Evolutionary conservation across 2,329 filamentous ascomycete genomes (phyloP), one percentile per base, ranked within the genome.

Genomic region (Sporothrix luriei): DNA sequence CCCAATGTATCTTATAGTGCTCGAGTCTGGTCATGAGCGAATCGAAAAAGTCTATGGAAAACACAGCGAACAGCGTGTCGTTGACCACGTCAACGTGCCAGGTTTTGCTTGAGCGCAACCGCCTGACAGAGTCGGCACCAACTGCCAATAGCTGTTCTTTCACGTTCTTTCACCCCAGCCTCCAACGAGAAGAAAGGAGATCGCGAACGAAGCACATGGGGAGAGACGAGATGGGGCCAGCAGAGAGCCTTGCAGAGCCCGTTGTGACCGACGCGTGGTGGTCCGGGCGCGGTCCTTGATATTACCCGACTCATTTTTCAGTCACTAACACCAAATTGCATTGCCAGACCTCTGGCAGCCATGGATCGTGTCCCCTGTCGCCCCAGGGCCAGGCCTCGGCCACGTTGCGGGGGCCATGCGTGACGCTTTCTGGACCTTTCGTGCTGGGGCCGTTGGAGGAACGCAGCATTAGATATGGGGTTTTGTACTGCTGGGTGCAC

Each of bases 51-150:
- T 24, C 40, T 11, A 48, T 33, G 33, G 59, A 62, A 19, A 62
- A 48, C 7, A 16, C 40, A n/a, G 29, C 52, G 40, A 48, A 9
- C 29, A 21, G 40, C 59, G 33, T 7, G 21, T 38, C 38, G 14
- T 46, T 24, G 40, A 46, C 57, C 38, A 38, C 29, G 26, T 62
- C 21, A n/a, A 59, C 29, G 21, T 33, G 16, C 55, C 55, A 40
- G 33, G 29, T 40, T 61, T 21, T 61, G 55, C 33, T 21, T 59
- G 10, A 21, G n/a, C 40, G 57, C 21, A 21, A 48, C 29, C 21
- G 59, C 21, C 38, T n/a, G n/a, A n/a, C n/a, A n/a, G n/a, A n/a
- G n/a, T 62, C 57, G 40, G 57, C 57, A 40, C 59, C 59, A 62
- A 62, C 40, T 33, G 40, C 19, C 59, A 40, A 11, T 62, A 62